Conservation (phyloP, 495 filamentous ascomycete genomes). For the Aspergillus mulundensis region DNA sequence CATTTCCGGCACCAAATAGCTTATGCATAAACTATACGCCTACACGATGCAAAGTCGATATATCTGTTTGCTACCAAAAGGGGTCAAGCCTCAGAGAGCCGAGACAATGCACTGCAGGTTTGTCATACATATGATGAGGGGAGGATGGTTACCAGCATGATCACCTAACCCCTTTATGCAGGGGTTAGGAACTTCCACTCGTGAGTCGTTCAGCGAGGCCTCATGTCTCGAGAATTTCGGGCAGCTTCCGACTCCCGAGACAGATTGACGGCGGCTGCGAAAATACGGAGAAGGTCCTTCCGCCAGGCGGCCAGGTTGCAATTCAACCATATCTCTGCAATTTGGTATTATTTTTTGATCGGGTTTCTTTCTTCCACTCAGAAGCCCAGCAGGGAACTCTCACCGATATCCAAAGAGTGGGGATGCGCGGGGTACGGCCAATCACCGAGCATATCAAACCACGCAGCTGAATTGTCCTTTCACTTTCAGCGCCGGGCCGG, state of each 20-base stretch:
- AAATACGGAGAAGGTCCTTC: no score
- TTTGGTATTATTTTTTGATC: background rate
- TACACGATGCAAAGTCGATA: background rate
- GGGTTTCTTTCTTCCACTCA: background rate
- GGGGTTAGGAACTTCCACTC: background rate
- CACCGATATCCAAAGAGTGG: constrained; percentile 16
- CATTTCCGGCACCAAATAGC: constrained; percentile 16
- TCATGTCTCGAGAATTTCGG: background rate
- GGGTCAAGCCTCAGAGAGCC: background rate
- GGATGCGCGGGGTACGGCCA: constrained; percentile 36
- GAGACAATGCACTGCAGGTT: background rate
- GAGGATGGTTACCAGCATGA: background rate
- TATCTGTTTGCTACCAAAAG: background rate
- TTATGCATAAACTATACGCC: background rate
- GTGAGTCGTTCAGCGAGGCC: background rate
- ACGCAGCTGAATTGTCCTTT: constrained; percentile 2
- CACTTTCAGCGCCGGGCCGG: constrained; percentile 8
- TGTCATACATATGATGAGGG: background rate
- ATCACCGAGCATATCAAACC: constrained; percentile 21
- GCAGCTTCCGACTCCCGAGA: background rate
- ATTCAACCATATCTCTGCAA: no score
- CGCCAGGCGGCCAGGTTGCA: no score
- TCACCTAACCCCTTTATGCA: background rate
- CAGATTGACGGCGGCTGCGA: background rate
- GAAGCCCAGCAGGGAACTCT: constrained; percentile 6